phyloP scores from a whole-genome alignment of 2,329 filamentous ascomycete genomes.

The Xylaria sp. region DNA sequence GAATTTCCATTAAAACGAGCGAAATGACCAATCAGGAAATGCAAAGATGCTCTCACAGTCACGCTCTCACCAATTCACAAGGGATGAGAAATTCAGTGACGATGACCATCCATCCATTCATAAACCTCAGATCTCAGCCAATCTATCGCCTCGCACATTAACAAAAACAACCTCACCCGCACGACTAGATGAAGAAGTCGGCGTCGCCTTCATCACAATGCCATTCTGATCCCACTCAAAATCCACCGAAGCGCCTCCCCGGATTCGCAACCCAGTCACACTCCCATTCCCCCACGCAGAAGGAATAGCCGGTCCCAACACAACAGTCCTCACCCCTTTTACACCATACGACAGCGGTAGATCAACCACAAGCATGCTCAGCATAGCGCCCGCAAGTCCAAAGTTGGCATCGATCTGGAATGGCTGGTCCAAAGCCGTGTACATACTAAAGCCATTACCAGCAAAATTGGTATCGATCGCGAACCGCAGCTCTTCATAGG shows the following conservation, averaged over 20 bases:
- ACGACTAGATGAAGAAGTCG: background rate
- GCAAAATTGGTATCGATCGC: slow-evolving; percentile 47
- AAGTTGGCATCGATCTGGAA: slow-evolving; percentile 59
- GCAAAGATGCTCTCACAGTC: too few relatives aligned
- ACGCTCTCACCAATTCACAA: too few relatives aligned
- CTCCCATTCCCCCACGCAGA: slow-evolving; percentile 38
- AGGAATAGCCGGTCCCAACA: slow-evolving; percentile 46
- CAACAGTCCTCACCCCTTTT: slow-evolving; percentile 32
- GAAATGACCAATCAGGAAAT: too few relatives aligned
- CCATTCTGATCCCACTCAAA: slow-evolving; percentile 38
- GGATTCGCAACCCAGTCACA: slow-evolving; percentile 40
- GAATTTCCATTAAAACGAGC: too few relatives aligned
- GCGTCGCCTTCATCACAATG: slow-evolving; percentile 10
- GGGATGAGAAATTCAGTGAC: too few relatives aligned
- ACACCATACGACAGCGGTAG: slow-evolving; percentile 31
- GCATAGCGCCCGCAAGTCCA: slow-evolving; percentile 43
- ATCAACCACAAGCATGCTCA: slow-evolving; percentile 50
- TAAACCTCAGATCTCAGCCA: background rate
- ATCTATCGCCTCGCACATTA: slow-evolving; percentile 5
- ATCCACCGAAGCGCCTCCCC: slow-evolving; percentile 40
- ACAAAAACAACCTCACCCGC: slow-evolving; percentile 2
- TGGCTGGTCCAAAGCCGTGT: slow-evolving; percentile 39
- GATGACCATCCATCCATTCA: background rate
- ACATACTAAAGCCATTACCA: slow-evolving; percentile 48
- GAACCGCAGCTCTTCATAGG: slow-evolving; percentile 44